Conservation (phyloP, 1,284 basidiomycete species). For the Porogramme epimiltina region DNA sequence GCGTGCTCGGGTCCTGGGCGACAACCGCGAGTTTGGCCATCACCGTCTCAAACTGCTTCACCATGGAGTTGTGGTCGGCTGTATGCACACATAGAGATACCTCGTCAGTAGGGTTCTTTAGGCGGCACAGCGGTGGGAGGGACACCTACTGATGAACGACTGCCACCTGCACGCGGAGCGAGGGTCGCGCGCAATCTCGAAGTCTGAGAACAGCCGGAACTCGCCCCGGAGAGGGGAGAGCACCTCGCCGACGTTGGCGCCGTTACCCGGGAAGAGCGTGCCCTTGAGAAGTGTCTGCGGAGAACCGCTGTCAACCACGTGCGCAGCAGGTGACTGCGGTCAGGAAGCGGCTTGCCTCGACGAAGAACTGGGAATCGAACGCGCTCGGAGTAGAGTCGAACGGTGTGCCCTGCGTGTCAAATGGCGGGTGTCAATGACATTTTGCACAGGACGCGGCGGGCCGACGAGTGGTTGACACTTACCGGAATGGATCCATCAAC, state of each 20-base stretch:
- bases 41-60: slow-evolving; percentile 25
- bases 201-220: slow-evolving; percentile 45
- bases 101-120: too few species aligned
- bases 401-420: slow-evolving; percentile 35
- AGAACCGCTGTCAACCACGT: too few species aligned
- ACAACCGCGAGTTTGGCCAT: slow-evolving; percentile 32
- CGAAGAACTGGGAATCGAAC: slow-evolving; percentile 43
- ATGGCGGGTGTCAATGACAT: background rate
- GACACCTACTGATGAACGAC: slow-evolving; percentile 26
- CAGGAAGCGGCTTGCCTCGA: slow-evolving; percentile 25
- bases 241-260: slow-evolving; percentile 36
- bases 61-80: slow-evolving; percentile 32
- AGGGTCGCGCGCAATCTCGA: slow-evolving; percentile 35
- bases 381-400: slow-evolving; percentile 41
- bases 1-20: slow-evolving; percentile 27
- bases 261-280: slow-evolving; percentile 23
- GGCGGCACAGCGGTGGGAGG: too few species aligned
- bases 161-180: slow-evolving; percentile 41
- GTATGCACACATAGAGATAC: too few species aligned
- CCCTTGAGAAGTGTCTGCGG: slow-evolving; percentile 31
- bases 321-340: too few species aligned
- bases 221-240: slow-evolving; percentile 38
- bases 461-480: background rate
- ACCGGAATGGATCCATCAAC: slow-evolving; percentile 34
- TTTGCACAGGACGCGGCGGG: background rate